A percentile compares a stretch with the other conserved stretches of the same genome.
phyloP scores from a whole-genome alignment of 176 grass and related monocot genomes.

The Metroxylon sagu region DNA sequence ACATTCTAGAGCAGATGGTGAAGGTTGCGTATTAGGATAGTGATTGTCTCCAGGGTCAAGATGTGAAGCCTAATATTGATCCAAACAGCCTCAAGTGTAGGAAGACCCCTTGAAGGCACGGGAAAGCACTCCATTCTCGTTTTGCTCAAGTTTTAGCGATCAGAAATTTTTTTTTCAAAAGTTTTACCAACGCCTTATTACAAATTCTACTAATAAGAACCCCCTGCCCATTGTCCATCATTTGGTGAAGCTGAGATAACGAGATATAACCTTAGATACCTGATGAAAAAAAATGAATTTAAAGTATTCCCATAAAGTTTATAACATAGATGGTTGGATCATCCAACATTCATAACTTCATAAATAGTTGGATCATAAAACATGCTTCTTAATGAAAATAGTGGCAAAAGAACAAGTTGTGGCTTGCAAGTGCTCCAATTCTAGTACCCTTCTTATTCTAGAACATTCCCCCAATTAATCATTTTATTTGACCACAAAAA shows the following conservation, averaged over 20 bases:
- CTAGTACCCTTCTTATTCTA: too few species aligned
- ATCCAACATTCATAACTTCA: too few species aligned
- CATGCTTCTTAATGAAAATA: too few species aligned
- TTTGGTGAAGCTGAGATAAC: constrained; percentile 72
- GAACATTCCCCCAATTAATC: too few species aligned
- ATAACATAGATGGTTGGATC: too few species aligned
- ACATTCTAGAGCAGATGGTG: constrained; percentile 20
- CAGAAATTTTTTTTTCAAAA: constrained; percentile 65
- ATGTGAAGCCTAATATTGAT: constrained; percentile 17
- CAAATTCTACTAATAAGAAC: constrained; percentile 76
- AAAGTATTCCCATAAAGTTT: too few species aligned
- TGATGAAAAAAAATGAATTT: too few species aligned
- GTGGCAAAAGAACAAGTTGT: too few species aligned
- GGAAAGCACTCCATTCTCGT: constrained; percentile 55
- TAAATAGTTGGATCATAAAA: too few species aligned
- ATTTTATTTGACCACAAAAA: too few species aligned
- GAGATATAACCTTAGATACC: too few species aligned
- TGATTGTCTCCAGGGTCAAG: constrained; percentile 16
- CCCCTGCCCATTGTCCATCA: constrained; percentile 87
- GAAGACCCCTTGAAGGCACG: constrained; percentile 47
- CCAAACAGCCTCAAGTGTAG: constrained; percentile 59
- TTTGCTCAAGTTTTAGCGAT: constrained; percentile 62
- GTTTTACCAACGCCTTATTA: constrained; percentile 62
- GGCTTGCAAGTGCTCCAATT: too few species aligned
- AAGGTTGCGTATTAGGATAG: constrained; percentile 20